phyloP scores from a whole-genome alignment of 495 filamentous ascomycete genomes.

The Hypoxylon fragiforme region DNA sequence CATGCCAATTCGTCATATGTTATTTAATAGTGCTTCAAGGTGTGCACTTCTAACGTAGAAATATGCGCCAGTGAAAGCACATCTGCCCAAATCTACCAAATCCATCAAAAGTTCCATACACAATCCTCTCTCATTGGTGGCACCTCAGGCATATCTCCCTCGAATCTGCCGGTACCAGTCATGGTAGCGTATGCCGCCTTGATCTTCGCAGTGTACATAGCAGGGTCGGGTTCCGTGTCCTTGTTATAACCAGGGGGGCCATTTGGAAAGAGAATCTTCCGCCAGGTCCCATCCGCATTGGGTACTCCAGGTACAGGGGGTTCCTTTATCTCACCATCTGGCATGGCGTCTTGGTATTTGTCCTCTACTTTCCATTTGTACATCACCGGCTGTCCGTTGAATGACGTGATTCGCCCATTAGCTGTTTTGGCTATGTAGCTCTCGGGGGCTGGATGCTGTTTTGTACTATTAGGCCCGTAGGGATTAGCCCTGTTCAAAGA shows the following conservation, averaged over 20 bases:
- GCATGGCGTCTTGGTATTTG: slow-evolving; percentile 26
- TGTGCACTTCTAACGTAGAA: not conserved
- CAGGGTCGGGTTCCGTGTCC: slow-evolving; percentile 54
- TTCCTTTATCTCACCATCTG: slow-evolving; percentile 14
- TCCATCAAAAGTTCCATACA: slow-evolving; percentile 65
- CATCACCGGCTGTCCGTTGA: slow-evolving; percentile 47
- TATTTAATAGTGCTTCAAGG: too few relatives aligned
- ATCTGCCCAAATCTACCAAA: too few relatives aligned
- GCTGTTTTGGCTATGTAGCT: slow-evolving; percentile 40
- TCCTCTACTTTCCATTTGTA: slow-evolving; percentile 42
- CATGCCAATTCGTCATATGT: not conserved
- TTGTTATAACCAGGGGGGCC: slow-evolving; percentile 64
- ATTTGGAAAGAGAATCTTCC: slow-evolving; percentile 69
- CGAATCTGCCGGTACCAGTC: slow-evolving; percentile 63
- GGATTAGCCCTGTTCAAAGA: slow-evolving; percentile 33
- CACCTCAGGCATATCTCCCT: slow-evolving; percentile 66
- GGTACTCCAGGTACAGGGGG: slow-evolving; percentile 40
- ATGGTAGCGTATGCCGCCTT: slow-evolving; percentile 62
- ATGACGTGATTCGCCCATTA: slow-evolving; percentile 41
- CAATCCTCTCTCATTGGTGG: slow-evolving; percentile 76
- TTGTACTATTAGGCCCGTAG: slow-evolving; percentile 45
- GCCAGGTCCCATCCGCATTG: slow-evolving; percentile 47
- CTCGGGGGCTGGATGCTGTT: slow-evolving; percentile 47
- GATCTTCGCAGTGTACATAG: slow-evolving; percentile 49
- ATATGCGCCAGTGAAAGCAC: too few relatives aligned